These are phyloP conservation scores for Mycena rosella DNA, from an alignment of 768 basidiomycete species.

Conservation along the genomic window DNA sequence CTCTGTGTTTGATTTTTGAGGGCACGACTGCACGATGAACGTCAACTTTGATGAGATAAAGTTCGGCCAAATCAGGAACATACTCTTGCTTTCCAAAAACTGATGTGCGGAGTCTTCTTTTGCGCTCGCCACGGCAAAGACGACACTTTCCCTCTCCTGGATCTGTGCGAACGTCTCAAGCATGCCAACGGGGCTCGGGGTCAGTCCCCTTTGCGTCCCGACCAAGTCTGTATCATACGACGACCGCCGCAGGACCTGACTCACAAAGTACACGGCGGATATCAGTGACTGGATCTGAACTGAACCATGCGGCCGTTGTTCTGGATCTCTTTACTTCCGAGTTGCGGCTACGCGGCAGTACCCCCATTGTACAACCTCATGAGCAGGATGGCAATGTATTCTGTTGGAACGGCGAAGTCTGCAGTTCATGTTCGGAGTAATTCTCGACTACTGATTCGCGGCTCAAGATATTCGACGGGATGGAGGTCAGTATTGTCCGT, in stretches of 20 bases:
- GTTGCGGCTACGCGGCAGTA: conserved; percentile 75
- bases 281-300: conserved; percentile 28
- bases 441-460: conserved; percentile 1
- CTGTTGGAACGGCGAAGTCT: conserved; percentile 91
- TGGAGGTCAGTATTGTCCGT: conserved; percentile 64
- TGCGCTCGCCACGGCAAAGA: conserved; percentile 48
- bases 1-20: too few relatives aligned
- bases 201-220: conserved; percentile 43
- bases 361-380: conserved; percentile 79
- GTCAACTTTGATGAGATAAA: too few relatives aligned
- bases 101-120: conserved; percentile 83
- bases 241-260: conserved; percentile 69
- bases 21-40: too few relatives aligned
- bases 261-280: conserved; percentile 55
- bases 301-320: conserved; percentile 32
- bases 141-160: conserved; percentile 41
- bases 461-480: conserved; percentile 79
- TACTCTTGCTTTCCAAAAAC: conserved; percentile 24
- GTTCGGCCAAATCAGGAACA: conserved; percentile 26
- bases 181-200: conserved; percentile 71
- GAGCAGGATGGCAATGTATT: conserved; percentile 66
- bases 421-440: not conserved
- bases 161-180: conserved; percentile 52
- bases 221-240: conserved; percentile 16
- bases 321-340: conserved; percentile 81